These are phyloP conservation scores for Cenchrus americanus DNA, from an alignment of 176 grass and related monocot genomes.

Conservation along the genomic window DNA sequence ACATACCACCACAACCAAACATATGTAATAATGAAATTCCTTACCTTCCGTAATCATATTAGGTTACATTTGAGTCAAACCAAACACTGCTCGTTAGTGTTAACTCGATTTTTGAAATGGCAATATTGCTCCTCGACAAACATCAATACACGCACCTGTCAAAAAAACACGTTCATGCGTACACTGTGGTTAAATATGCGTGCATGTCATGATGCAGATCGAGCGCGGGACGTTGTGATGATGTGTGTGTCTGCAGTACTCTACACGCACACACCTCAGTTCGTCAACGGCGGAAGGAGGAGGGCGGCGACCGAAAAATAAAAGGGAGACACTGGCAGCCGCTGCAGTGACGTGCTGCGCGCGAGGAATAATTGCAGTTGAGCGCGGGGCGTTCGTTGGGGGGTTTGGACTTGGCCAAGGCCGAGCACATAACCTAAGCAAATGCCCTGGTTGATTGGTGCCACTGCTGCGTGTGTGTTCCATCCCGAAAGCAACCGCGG, in stretches of 20 bases:
- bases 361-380: constrained; percentile 19
- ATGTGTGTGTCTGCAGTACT: not conserved
- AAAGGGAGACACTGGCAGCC: not conserved
- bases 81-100: not conserved
- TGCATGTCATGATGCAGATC: not conserved
- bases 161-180: no score
- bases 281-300: constrained; percentile 38
- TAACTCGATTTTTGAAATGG: not conserved
- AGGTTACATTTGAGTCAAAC: no score
- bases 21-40: no score
- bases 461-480: constrained; percentile 19
- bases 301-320: not conserved
- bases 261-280: not conserved
- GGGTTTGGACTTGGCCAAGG: not conserved
- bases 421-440: not conserved
- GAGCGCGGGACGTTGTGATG: not conserved
- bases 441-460: not conserved
- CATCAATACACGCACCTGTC: no score
- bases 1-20: no score
- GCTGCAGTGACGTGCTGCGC: constrained; percentile 1
- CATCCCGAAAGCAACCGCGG: constrained; percentile 53
- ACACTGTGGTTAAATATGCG: not conserved
- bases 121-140: no score
- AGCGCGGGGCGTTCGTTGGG: not conserved
- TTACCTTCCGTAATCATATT: no score